A percentile compares a stretch with the other conserved stretches of the same genome.
Evolutionary conservation across 139 green algal species (phyloP).

Genomic region (Yamagishiella unicocca): DNA sequence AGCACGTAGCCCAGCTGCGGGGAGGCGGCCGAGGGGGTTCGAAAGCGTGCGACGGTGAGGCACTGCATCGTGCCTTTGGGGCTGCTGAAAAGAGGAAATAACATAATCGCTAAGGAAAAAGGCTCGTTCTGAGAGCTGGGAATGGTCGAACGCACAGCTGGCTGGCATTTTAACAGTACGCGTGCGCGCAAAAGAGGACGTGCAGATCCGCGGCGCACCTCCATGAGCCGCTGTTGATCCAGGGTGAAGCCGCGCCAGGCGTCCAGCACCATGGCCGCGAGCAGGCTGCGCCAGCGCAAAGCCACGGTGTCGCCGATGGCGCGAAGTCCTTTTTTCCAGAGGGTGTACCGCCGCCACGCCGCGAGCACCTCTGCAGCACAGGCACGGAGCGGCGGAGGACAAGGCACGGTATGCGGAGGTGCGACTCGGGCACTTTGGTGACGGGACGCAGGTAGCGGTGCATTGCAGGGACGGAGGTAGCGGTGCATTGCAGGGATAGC

Average conservation of each 20-base stretch:
- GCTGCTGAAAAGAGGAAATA: too few species aligned
- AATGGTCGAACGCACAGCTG: too few species aligned
- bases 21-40: too few species aligned
- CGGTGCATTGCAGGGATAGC: too few species aligned
- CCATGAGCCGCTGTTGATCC: slow-evolving; percentile 14
- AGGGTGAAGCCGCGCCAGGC: slow-evolving; percentile 8
- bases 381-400: background rate
- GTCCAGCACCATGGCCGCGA: background rate
- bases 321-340: background rate
- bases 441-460: background rate
- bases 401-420: too few species aligned
- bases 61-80: too few species aligned
- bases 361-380: background rate
- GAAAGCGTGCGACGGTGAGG: too few species aligned
- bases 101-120: too few species aligned
- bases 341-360: background rate
- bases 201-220: background rate
- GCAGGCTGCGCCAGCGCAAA: slow-evolving; percentile 37
- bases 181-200: background rate
- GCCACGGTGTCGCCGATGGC: slow-evolving; percentile 21
- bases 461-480: too few species aligned
- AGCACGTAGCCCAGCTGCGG: background rate
- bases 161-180: too few species aligned
- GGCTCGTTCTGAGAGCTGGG: too few species aligned
- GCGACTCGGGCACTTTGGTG: background rate